Evolutionary conservation across 2,329 filamentous ascomycete genomes (phyloP), one percentile per base, ranked within the genome.

Genomic region (Talaromyces verruculosus): DNA sequence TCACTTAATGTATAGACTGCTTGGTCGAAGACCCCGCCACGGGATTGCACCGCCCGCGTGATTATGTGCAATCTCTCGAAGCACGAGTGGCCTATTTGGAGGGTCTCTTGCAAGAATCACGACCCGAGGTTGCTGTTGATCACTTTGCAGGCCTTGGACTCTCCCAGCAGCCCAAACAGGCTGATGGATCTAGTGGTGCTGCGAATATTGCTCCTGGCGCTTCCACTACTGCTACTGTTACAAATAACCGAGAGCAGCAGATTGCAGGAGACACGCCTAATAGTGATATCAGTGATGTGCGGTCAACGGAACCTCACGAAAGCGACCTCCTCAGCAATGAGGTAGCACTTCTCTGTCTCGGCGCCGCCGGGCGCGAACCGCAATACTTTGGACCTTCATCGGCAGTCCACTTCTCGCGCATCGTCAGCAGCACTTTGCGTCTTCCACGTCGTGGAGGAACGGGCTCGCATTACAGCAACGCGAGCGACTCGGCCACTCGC

Each of bases 331-430:
- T 65, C 35, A 67, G 63, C 39, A 64, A 61, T 17, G 73, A 78
- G 53, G 76, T 77, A 7, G 75, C 71, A 8, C 61, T 78, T n/a
- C 66, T 79, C 8, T 68, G 67, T 19, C 63, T 68, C 25, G 58
- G 63, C 45, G 67, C 67, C 43, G 67, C 76, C 2, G 76, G 76
- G 1, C 68, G 72, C 1, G 75, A 78, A 70, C 75, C 77, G 13
- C 76, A 77, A 25, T 79, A 78, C 66, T 77, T 80, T 47, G 77
- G 77, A 0, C 69, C 76, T 2, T 79, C 77, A 0, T 79, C 75
- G 1, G 74, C 75, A 1, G 67, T 79, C 8, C 73, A 58, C 73
- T 79, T 67, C 49, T 66, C 63, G 17, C 63, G 63, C 22, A 67
- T 68, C 19, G 47, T 61, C 2, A 64, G 65, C 4, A 65, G 63